Base-by-base conservation (phyloP, 768 basidiomycete genomes). In the Suillus alpinus region DNA sequence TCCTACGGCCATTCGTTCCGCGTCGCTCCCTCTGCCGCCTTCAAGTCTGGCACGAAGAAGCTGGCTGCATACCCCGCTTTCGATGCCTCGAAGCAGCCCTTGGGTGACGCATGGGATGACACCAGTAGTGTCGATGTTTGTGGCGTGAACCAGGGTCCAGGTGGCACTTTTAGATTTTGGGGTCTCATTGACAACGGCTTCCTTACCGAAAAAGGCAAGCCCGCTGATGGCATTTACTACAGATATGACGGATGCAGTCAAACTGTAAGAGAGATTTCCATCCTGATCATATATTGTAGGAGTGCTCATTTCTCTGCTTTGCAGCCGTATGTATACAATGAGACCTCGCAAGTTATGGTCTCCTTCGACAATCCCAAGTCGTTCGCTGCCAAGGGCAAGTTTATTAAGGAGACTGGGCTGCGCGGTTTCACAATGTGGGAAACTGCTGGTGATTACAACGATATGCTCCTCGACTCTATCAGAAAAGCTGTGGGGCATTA, bases 1-100 rank as follows among this genome's bases (percentile, higher is more conserved):
- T 75, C 87, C 6, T 95, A 93, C 74, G 93, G 93, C 0, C 92
- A 92, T 71, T 86, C 91, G 6, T 95, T 80, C 77, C 63, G 60
- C 12, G 79, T 83, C 37, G 68, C 78, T 7, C 49, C 70, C 4
- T 65, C 62, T 10, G 67, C 73, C 46, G 84, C 84, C 0, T 66
- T 81, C 61, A 62, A 69, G 4, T 58, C 67, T 26, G 70, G 67
- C 32, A 76, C 80, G n/a, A 47, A 62, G 5, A 76, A 67, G 9
- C 72, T 87, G 16, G 73, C 70, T 16, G 41, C 78, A 16, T 88
- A 82, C 69, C 84, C 87, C 0, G 56, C 68, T 16, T 91, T 85
- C 67, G 69, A 83, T 56, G 66, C 74, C 0, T 69, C 70, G 18
- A 65, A 74, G 10, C 78, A 80, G 57, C 82, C 78, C 1, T 68